Evolutionary conservation across 2,329 filamentous ascomycete genomes (phyloP), one percentile per base, ranked within the genome.

Genomic region (Penicillium sp.): DNA sequence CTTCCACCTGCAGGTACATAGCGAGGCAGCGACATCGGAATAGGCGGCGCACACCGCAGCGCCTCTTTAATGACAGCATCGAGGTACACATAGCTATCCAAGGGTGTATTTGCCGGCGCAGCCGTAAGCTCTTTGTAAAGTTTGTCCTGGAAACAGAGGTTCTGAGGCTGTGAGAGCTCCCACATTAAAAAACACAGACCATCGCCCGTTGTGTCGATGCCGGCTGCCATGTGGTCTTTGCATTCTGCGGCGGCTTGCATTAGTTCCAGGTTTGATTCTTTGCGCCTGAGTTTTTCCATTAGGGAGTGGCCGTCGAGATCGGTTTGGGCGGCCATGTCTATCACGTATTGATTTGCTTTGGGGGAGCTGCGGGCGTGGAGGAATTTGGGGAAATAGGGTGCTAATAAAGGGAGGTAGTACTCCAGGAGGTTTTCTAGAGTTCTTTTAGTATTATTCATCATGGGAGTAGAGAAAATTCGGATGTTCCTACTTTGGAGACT

Each of bases 141-240:
- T 3, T 71, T 75, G 11, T 74, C 68, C 69, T 89, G 87, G 48
- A 83, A 75, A 2, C 68, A 57, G 1, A 75, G 64, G 5, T 82
- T 86, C 8, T 78, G 72, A 2, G 85, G 83, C 60, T 84, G 82
- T 2, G 87, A 90, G 2, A 90, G 77, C 68, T 89, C 82, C 81
- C 86, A 87, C 83, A 90, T 87, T 13, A 90, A 76, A 66, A 89
- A 89, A 66, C 86, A 89, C 0, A 90, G 76, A 0, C 80, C 85
- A 62, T 90, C 87, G 16, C 87, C 86, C 0, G 87, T 89, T 0
- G 87, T 90, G 64, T 90, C 87, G 58, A 90, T 88, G 0, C 87
- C 87, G 0, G 87, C 87, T 0, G 83, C 85, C 83, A 90, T 85
- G 69, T 90, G 87, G 64, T 90, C 87, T 55, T 88, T 81, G 64